Conservation (phyloP, 2,329 filamentous ascomycete genomes). For the Elsinoe australis region DNA sequence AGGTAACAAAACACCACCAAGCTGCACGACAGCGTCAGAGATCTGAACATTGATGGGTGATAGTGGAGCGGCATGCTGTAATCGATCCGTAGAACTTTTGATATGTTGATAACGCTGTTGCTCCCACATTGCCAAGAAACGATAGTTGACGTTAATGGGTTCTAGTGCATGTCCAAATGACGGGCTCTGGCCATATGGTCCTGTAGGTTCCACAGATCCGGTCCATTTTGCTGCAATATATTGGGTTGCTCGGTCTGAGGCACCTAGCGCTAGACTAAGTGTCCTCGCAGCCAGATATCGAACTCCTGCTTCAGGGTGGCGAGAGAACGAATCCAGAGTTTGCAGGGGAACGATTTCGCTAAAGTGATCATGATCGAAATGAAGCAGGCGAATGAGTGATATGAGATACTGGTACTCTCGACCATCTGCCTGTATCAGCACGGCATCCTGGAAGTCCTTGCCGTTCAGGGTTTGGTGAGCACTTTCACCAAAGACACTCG, state of each 20-base stretch:
- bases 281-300: constrained; percentile 64
- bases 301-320: constrained; percentile 50
- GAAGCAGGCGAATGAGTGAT: constrained; percentile 69
- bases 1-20: constrained; percentile 19
- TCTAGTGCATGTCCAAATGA: background rate
- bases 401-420: constrained; percentile 42
- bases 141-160: constrained; percentile 70
- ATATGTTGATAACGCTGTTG: constrained; percentile 45
- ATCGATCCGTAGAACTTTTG: constrained; percentile 2
- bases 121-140: constrained; percentile 61
- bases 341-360: constrained; percentile 56
- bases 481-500: constrained; percentile 69
- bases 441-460: background rate
- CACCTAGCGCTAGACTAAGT: background rate
- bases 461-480: constrained; percentile 44
- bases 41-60: too few species aligned
- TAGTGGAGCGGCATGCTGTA: too few species aligned
- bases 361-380: constrained; percentile 64
- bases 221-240: constrained; percentile 56
- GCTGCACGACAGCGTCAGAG: constrained; percentile 19
- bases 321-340: constrained; percentile 62
- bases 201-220: constrained; percentile 57
- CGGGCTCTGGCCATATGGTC: constrained; percentile 26
- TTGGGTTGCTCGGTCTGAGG: constrained; percentile 46
- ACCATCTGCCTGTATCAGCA: constrained; percentile 18